These are phyloP conservation scores for Ascosphaera aggregata DNA, from an alignment of 2,329 filamentous ascomycete genomes.

Conservation along the genomic window DNA sequence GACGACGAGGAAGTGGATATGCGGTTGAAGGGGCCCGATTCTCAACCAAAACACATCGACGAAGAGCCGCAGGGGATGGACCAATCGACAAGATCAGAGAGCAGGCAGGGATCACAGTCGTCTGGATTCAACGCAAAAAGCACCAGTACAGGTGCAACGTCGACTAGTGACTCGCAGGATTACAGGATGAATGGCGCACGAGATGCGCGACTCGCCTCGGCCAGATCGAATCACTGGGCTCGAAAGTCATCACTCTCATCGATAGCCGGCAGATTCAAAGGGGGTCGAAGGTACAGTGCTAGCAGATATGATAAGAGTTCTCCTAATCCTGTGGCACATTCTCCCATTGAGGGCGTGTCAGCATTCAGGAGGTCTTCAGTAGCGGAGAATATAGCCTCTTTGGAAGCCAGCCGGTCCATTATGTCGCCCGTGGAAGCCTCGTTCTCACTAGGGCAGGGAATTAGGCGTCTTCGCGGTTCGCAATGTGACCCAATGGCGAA, in stretches of 20 bases:
- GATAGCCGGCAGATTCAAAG: background rate
- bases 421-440: background rate
- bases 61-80: background rate
- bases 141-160: background rate
- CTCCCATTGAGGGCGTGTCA: background rate
- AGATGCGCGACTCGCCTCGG: background rate
- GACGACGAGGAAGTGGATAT: background rate
- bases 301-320: background rate
- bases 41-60: background rate
- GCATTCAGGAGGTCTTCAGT: background rate
- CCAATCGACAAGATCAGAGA: background rate
- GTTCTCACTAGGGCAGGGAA: background rate
- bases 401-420: background rate
- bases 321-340: background rate
- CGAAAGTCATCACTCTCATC: conserved; percentile 1
- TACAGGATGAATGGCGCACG: background rate
- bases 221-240: conserved; percentile 2
- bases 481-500: background rate
- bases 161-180: background rate
- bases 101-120: background rate
- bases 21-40: background rate
- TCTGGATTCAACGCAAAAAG: background rate
- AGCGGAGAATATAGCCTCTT: background rate
- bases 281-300: background rate
- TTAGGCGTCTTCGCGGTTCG: background rate